Evolutionary conservation across 805 yeast genomes (phyloP).

Genomic region (Debaryomyces castellii): DNA sequence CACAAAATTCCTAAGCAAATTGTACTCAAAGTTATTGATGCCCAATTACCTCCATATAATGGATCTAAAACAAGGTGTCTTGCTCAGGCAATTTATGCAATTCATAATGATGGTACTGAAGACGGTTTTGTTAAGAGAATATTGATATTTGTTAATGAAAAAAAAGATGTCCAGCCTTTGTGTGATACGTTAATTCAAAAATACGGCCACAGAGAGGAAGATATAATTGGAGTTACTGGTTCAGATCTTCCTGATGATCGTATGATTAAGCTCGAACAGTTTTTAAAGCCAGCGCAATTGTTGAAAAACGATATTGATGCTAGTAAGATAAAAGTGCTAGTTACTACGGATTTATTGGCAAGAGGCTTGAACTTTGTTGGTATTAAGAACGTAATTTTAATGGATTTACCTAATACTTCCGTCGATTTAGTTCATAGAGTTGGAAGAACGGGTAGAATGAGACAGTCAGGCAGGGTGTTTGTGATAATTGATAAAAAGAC

Average conservation of each 20-base stretch:
- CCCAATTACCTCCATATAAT: conserved; percentile 73
- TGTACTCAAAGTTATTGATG: conserved; percentile 73
- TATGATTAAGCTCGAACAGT: conserved; percentile 52
- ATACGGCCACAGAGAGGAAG: conserved; percentile 35
- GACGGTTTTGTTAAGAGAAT: conserved; percentile 73
- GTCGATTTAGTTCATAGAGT: conserved; percentile 87
- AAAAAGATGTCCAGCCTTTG: conserved; percentile 58
- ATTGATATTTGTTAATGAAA: conserved; percentile 80
- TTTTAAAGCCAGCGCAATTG: conserved; percentile 58
- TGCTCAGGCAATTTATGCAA: conserved; percentile 85
- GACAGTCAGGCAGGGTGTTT: conserved; percentile 83
- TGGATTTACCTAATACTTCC: conserved; percentile 82
- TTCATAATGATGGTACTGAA: conserved; percentile 81
- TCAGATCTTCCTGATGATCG: conserved; percentile 63
- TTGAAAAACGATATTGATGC: conserved; percentile 30
- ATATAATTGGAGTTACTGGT: conserved; percentile 67
- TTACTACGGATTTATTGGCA: conserved; percentile 86
- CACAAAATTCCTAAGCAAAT: conserved; percentile 82
- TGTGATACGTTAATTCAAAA: conserved; percentile 50
- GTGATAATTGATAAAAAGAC: conserved; percentile 69
- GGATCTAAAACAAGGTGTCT: conserved; percentile 82
- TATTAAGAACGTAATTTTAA: conserved; percentile 76
- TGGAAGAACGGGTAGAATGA: conserved; percentile 94
- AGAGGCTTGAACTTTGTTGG: conserved; percentile 87
- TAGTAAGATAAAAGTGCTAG: conserved; percentile 59